Percentiles rank a stretch among this genome's conserved stretches.
Evolutionary conservation across 495 filamentous ascomycete species (phyloP).

Genomic region (Cercophora sp.): DNA sequence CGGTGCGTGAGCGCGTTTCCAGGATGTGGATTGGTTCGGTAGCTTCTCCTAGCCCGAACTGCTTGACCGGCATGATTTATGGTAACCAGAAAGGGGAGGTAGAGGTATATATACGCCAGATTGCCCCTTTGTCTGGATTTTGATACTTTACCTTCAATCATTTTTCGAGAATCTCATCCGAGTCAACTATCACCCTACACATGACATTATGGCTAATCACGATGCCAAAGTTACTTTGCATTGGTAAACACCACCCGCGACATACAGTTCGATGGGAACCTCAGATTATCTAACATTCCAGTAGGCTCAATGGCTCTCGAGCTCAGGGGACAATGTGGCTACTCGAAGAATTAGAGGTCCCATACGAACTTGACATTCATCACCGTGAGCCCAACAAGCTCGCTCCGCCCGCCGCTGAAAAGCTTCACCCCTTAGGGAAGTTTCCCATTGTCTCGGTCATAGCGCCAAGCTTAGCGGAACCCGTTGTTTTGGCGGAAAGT

Average conservation of each 20-base stretch:
- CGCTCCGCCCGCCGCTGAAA: constrained; percentile 66
- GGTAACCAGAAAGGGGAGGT: too few relatives aligned
- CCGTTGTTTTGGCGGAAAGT: constrained; percentile 71
- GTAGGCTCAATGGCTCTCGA: constrained; percentile 70
- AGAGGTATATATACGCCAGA: too few relatives aligned
- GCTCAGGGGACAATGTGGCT: constrained; percentile 83
- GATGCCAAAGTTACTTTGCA: constrained; percentile 70
- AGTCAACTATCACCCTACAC: not conserved
- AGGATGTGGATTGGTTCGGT: too few relatives aligned
- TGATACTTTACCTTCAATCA: too few relatives aligned
- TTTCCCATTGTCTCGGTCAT: constrained; percentile 67
- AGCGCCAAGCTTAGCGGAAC: constrained; percentile 37
- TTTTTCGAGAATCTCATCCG: too few relatives aligned
- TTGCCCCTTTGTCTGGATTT: too few relatives aligned
- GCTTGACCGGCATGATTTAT: too few relatives aligned
- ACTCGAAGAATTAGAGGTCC: constrained; percentile 72
- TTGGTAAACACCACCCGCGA: constrained; percentile 56
- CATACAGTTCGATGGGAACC: not conserved
- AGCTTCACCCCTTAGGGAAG: constrained; percentile 80
- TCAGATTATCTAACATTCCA: not conserved
- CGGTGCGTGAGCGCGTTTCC: too few relatives aligned
- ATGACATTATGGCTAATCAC: constrained; percentile 33
- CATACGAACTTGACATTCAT: constrained; percentile 73
- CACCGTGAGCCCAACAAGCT: constrained; percentile 54
- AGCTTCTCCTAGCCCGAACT: too few relatives aligned